Conservation (phyloP, 2,329 filamentous ascomycete species). For the Sporothrix schenckii region DNA sequence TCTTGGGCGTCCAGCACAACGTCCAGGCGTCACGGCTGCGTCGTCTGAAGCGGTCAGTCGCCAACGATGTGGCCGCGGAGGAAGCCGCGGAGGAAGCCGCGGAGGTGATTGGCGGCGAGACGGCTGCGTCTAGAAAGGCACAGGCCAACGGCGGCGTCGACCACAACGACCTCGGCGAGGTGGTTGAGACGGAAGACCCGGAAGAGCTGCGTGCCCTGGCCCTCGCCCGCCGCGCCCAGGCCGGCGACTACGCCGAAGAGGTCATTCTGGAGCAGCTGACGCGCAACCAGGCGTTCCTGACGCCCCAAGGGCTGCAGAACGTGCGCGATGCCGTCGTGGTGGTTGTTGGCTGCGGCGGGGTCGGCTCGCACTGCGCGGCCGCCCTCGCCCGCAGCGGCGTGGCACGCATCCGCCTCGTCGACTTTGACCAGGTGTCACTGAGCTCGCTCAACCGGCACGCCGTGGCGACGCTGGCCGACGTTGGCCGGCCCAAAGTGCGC, state of each 20-base stretch:
- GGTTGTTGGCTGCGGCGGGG: slow-evolving; percentile 89
- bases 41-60: slow-evolving; percentile 63
- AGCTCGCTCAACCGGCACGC: slow-evolving; percentile 96
- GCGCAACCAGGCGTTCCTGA: slow-evolving; percentile 88
- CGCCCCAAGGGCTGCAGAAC: slow-evolving; percentile 75
- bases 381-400: slow-evolving; percentile 88
- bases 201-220: slow-evolving; percentile 64
- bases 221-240: slow-evolving; percentile 62
- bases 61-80: slow-evolving; percentile 41
- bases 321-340: slow-evolving; percentile 82
- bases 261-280: slow-evolving; percentile 93
- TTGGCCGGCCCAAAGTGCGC: slow-evolving; percentile 88
- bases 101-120: slow-evolving; percentile 5
- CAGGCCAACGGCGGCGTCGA: neutral
- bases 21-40: slow-evolving; percentile 57
- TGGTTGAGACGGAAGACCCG: slow-evolving; percentile 62
- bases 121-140: neutral
- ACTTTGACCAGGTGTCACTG: slow-evolving; percentile 96
- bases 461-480: slow-evolving; percentile 89
- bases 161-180: neutral
- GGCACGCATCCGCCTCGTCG: slow-evolving; percentile 82
- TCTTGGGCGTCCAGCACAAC: slow-evolving; percentile 65
- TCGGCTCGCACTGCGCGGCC: slow-evolving; percentile 87
- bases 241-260: slow-evolving; percentile 70
- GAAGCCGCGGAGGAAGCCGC: slow-evolving; percentile 33